These are phyloP conservation scores for Petunia secreta DNA, from an alignment of 257 asterid species.

Conservation along the genomic window DNA sequence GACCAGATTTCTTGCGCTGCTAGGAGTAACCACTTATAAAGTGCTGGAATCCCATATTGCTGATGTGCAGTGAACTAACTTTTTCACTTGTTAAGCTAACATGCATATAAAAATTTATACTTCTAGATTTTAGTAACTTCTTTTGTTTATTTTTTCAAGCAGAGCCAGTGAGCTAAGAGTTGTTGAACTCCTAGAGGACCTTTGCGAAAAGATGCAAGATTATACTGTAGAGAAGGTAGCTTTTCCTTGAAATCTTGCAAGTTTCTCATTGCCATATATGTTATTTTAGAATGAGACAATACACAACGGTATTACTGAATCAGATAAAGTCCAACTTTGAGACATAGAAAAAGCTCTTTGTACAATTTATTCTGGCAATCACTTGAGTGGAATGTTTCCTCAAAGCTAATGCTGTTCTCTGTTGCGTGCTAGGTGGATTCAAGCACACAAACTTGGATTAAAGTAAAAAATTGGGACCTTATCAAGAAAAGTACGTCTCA, in stretches of 20 bases:
- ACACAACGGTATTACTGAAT: neutral
- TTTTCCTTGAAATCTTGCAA: conserved; percentile 22
- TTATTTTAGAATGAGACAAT: neutral
- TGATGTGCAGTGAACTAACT: neutral
- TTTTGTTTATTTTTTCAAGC: conserved; percentile 23
- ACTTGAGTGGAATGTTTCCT: conserved; percentile 7
- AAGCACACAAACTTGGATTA: conserved; percentile 63
- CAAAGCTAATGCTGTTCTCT: conserved; percentile 37
- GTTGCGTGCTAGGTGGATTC: conserved; percentile 63
- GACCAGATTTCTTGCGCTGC: neutral
- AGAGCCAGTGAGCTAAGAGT: conserved; percentile 91
- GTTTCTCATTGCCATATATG: conserved; percentile 17
- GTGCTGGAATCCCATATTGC: neutral
- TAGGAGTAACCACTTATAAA: neutral
- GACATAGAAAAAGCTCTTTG: neutral
- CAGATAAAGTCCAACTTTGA: neutral
- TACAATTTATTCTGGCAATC: conserved; percentile 8
- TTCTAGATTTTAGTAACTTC: conserved; percentile 15
- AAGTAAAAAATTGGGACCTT: conserved; percentile 71
- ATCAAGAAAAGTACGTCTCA: conserved; percentile 61
- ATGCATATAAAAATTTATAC: neutral
- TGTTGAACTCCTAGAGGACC: conserved; percentile 90
- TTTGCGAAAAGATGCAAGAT: conserved; percentile 97
- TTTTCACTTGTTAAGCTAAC: neutral
- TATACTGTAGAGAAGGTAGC: conserved; percentile 92